Conservation (phyloP, 305 asterid species). For the Striga hermonthica region DNA sequence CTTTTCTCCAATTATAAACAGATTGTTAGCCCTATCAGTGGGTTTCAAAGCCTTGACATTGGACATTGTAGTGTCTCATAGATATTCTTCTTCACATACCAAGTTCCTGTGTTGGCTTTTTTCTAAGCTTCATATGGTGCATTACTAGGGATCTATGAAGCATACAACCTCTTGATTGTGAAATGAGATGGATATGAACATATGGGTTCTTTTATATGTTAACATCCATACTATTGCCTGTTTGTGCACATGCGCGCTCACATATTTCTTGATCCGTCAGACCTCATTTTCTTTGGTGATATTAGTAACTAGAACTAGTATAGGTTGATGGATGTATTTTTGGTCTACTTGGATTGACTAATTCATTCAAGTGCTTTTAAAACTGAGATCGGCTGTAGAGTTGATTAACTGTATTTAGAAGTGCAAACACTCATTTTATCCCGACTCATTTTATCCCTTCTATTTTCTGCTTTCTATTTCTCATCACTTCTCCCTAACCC, state of each 20-base stretch:
- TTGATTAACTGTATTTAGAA: conserved; percentile 2
- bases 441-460: neutral
- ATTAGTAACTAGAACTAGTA: neutral
- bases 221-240: too few species aligned
- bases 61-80: neutral
- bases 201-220: neutral
- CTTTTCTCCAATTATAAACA: too few species aligned
- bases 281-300: neutral
- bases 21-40: neutral
- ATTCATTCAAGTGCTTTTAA: neutral
- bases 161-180: conserved; percentile 9
- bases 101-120: neutral
- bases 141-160: neutral
- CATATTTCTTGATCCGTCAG: conserved; percentile 13
- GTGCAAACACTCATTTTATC: neutral
- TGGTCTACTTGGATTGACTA: neutral
- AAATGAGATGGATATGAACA: conserved; percentile 6
- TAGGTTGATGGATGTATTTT: neutral
- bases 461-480: neutral
- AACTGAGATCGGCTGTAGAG: neutral
- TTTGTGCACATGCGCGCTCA: neutral
- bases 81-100: conserved; percentile 12
- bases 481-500: too few species aligned
- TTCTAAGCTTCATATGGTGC: conserved; percentile 8
- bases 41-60: neutral